Base-by-base conservation (phyloP, 2,329 filamentous ascomycete genomes). In the Shiraia bambusicola region DNA sequence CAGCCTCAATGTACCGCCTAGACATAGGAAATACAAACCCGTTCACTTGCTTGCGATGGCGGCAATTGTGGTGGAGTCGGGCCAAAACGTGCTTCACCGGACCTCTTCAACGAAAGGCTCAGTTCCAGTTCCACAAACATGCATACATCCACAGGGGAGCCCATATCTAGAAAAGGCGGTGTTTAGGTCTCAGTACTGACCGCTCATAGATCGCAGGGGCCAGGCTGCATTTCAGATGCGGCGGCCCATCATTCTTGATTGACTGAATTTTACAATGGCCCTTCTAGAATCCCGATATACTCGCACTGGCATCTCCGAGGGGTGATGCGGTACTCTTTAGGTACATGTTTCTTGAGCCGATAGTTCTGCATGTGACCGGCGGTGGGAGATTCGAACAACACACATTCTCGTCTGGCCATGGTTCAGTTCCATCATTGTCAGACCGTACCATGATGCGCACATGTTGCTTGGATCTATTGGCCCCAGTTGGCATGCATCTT, bases 371-470 rank as follows among this genome's bases (percentile, higher is more conserved):
- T 37, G 50, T 38, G 42, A 44, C 52, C 56, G 54, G 58, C 57
- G 60, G 61, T 61, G 57, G 56, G 37, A 35, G 41, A 54, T 56
- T 60, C 49, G 56, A 54, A 53, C 61, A 63, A 49, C 55, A 51
- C 59, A 62, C 38, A 37, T 27, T 34, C 40, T 32, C 29, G 33
- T 53, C 41, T 47, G 49, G 47, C 57, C 43, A 58, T 42, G 40
- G 37, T 33, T 42, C 13, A 49, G 24, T 24, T 19, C 36, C 44
- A 22, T 22, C 19, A 22, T 44, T 15, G 17, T 37, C 27, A 37
- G 22, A 13, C 34, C 27, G 34, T 37, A 26, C 28, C 34, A 17
- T 27, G 37, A 33, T n/a, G 43, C 17, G 32, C 22, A 30, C 16
- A 28, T 27, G 19, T 22, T 14, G 19, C 17, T 2, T 14, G 11